phyloP scores from a whole-genome alignment of 2,329 filamentous ascomycete genomes.

The Fusarium humuli region DNA sequence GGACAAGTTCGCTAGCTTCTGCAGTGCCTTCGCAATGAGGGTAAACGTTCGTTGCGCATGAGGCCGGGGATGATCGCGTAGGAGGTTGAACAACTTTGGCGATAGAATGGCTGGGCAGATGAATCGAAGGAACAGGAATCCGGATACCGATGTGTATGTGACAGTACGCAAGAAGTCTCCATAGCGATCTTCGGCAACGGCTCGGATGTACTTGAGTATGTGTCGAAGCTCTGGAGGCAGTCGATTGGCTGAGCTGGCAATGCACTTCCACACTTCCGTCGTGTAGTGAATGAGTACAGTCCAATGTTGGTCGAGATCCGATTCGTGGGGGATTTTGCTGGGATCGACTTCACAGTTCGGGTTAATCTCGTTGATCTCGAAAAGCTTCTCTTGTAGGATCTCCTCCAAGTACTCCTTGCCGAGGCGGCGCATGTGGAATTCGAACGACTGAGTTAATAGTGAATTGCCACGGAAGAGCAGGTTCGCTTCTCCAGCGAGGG shows the following conservation, averaged over 20 bases:
- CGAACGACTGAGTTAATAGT: conserved; percentile 89
- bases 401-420: conserved; percentile 94
- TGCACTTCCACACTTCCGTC: conserved; percentile 86
- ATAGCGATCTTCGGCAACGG: conserved; percentile 93
- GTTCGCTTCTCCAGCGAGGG: conserved; percentile 88
- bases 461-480: conserved; percentile 96
- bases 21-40: conserved; percentile 90
- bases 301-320: conserved; percentile 89
- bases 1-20: conserved; percentile 90
- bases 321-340: conserved; percentile 71
- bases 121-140: conserved; percentile 93
- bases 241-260: conserved; percentile 77
- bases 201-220: conserved; percentile 90
- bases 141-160: conserved; percentile 92
- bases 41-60: conserved; percentile 89
- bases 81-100: conserved; percentile 89
- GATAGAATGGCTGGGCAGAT: conserved; percentile 97
- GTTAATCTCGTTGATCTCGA: conserved; percentile 90
- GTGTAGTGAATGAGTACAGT: conserved; percentile 79
- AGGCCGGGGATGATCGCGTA: conserved; percentile 83
- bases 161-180: conserved; percentile 92
- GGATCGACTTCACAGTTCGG: conserved; percentile 96
- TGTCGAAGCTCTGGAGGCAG: conserved; percentile 85
- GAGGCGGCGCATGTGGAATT: conserved; percentile 94
- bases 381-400: conserved; percentile 84